Percentiles rank a stretch among this genome's conserved stretches.
These are phyloP conservation scores for Phytophthora citricola DNA, from an alignment of 352 stramenopile genomes.

Conservation along the genomic window DNA sequence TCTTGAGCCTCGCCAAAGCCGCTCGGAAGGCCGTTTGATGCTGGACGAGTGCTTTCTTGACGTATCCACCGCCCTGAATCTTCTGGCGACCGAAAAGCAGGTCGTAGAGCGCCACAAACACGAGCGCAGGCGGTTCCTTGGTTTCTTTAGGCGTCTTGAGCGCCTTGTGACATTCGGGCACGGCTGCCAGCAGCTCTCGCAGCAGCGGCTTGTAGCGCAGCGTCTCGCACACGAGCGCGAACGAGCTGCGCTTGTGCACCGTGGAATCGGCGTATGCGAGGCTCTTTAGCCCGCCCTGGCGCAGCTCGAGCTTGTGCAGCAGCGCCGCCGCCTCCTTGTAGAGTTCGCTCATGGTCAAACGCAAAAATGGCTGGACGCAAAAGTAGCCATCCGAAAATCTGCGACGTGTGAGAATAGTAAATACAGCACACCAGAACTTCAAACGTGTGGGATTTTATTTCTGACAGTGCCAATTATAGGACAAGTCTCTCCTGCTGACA, in stretches of 20 bases:
- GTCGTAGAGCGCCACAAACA: conserved; percentile 89
- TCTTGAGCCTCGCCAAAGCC: conserved; percentile 84
- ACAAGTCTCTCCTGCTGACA: too few species aligned
- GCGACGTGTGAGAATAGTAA: conserved; percentile 28
- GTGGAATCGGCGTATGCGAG: conserved; percentile 85
- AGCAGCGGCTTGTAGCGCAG: conserved; percentile 88
- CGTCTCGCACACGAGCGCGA: conserved; percentile 90
- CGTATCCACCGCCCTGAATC: conserved; percentile 86
- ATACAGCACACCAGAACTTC: too few species aligned
- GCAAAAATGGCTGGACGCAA: conserved; percentile 3
- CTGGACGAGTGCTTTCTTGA: conserved; percentile 89
- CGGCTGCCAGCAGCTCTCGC: conserved; percentile 64
- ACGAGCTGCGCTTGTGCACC: conserved; percentile 89
- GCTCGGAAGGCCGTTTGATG: conserved; percentile 75
- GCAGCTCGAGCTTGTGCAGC: conserved; percentile 80
- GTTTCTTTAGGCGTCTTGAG: conserved; percentile 64
- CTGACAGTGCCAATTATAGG: too few species aligned
- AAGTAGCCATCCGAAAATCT: conserved; percentile 4
- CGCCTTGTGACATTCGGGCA: conserved; percentile 73
- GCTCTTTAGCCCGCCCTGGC: conserved; percentile 84
- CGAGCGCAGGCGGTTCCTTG: conserved; percentile 55
- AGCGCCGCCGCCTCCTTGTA: conserved; percentile 84
- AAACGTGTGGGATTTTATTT: too few species aligned
- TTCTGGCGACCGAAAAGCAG: conserved; percentile 85
- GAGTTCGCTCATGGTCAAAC: conserved; percentile 63